A percentile compares a stretch with the other conserved stretches of the same genome.
Evolutionary conservation across 768 basidiomycete species (phyloP).

Genomic region (Galerina marginata): DNA sequence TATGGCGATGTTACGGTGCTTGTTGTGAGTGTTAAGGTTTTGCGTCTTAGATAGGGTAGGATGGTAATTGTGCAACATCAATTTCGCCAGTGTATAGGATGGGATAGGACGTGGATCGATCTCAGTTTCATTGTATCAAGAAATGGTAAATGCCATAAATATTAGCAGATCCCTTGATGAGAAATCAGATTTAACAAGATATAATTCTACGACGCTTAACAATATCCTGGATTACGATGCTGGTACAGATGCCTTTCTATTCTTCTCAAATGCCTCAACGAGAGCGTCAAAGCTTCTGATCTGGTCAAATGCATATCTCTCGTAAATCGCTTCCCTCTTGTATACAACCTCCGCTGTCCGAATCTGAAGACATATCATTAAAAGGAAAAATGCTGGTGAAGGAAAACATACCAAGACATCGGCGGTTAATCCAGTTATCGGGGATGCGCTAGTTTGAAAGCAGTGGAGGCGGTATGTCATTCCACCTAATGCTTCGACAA

Average conservation of each 20-base stretch:
- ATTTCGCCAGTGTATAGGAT: too few relatives aligned
- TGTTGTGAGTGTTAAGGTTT: too few relatives aligned
- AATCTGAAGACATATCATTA: conserved; percentile 43
- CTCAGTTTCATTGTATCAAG: too few relatives aligned
- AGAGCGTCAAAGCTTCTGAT: conserved; percentile 15
- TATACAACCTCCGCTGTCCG: conserved; percentile 70
- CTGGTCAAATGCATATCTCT: conserved; percentile 51
- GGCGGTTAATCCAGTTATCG: conserved; percentile 80
- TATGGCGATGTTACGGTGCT: too few relatives aligned
- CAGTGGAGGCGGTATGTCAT: conserved; percentile 75
- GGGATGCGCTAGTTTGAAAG: conserved; percentile 72
- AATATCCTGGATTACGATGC: too few relatives aligned
- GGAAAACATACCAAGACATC: conserved; percentile 67
- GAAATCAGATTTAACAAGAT: too few relatives aligned
- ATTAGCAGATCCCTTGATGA: too few relatives aligned
- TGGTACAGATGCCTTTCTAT: not conserved
- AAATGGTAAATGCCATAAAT: too few relatives aligned
- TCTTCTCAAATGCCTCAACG: conserved; percentile 7
- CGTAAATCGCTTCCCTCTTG: conserved; percentile 49
- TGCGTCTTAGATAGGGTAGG: too few relatives aligned
- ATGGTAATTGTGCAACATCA: too few relatives aligned
- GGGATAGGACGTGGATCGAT: too few relatives aligned
- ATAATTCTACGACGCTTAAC: too few relatives aligned
- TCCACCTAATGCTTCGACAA: conserved; percentile 47
- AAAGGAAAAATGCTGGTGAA: not conserved